Conservation (phyloP, 129 eudicot genomes). For the Cynara cardunculus region DNA sequence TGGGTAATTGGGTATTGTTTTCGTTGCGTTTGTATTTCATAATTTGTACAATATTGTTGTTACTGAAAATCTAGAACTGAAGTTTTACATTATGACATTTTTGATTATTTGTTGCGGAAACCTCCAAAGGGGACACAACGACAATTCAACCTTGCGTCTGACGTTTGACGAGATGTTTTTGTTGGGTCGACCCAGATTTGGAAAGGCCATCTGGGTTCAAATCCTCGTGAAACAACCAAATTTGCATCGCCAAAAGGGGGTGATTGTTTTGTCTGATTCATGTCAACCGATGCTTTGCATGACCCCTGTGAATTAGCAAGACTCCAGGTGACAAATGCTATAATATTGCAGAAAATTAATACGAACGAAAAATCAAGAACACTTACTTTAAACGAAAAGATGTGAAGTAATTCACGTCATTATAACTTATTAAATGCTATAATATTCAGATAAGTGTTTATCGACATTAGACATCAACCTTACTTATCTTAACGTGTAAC, state of each 20-base stretch:
- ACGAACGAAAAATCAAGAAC: background rate
- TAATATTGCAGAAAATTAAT: background rate
- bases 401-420: too few species aligned
- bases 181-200: too few species aligned
- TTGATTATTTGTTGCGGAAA: background rate
- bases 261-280: background rate
- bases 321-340: too few species aligned
- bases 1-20: background rate
- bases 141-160: background rate
- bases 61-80: background rate
- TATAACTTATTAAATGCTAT: too few species aligned
- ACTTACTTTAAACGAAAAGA: too few species aligned
- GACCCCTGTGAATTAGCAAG: too few species aligned
- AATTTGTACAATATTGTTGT: background rate
- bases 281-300: background rate
- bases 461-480: too few species aligned
- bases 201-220: background rate
- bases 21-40: background rate
- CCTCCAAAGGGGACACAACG: background rate
- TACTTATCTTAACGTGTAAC: too few species aligned
- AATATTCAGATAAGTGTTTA: too few species aligned
- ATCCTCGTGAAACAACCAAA: background rate
- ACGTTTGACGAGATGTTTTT: too few species aligned
- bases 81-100: background rate
- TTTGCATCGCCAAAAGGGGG: background rate